A percentile compares a stretch with the other conserved stretches of the same genome.
Evolutionary conservation across 176 grass and related monocot species (phyloP).

Genomic region (Oryza glaberrima): DNA sequence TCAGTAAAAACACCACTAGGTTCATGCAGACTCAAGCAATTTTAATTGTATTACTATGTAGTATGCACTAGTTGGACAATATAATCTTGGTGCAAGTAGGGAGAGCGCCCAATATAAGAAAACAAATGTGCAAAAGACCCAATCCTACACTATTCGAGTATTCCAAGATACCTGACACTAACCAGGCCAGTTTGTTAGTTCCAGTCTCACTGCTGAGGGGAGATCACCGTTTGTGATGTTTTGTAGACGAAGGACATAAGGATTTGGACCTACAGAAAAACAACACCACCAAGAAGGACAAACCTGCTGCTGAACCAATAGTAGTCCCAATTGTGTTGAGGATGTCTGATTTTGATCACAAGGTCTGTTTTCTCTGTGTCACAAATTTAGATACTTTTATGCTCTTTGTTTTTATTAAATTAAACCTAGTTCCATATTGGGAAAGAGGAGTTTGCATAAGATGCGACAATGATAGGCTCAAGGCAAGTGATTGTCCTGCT

Average conservation of each 20-base stretch:
- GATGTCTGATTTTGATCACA: slow-evolving; percentile 99
- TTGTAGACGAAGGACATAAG: slow-evolving; percentile 55
- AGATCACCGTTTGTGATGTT: slow-evolving; percentile 33
- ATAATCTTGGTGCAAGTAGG: slow-evolving; percentile 3
- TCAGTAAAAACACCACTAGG: neutral
- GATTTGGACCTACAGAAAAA: slow-evolving; percentile 58
- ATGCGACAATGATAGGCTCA: neutral
- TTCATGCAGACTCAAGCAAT: slow-evolving; percentile 8
- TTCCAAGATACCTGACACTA: slow-evolving; percentile 9
- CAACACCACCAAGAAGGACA: slow-evolving; percentile 58
- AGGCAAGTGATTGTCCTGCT: neutral
- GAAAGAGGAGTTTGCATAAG: neutral
- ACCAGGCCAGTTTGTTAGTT: slow-evolving; percentile 14
- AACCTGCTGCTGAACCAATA: slow-evolving; percentile 75
- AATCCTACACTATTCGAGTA: slow-evolving; percentile 5
- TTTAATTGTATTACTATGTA: neutral
- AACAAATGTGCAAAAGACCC: slow-evolving; percentile 5
- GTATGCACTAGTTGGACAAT: neutral
- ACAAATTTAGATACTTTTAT: slow-evolving; percentile 32
- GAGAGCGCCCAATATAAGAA: neutral
- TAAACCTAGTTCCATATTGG: neutral
- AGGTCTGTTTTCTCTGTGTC: slow-evolving; percentile 54
- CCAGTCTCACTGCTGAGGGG: slow-evolving; percentile 3
- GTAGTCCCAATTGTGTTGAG: slow-evolving; percentile 88
- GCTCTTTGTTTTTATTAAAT: slow-evolving; percentile 8